Base-by-base conservation (phyloP, 805 yeast genomes). In the Metschnikowia amazonensis region DNA sequence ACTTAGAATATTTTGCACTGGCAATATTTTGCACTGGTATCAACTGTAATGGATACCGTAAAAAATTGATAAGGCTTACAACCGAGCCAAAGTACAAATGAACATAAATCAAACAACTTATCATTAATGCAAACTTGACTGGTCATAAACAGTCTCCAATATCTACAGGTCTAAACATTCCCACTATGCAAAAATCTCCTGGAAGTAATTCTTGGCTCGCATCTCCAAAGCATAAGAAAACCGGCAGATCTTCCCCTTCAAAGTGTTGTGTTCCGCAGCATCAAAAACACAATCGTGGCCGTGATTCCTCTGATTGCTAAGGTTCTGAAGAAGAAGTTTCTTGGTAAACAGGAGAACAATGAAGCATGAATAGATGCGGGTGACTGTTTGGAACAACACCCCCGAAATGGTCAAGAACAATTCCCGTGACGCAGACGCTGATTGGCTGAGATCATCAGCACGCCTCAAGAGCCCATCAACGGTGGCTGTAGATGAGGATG, bases 351-450 rank as follows among this genome's bases (percentile, higher is more conserved):
- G 76, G 1, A 82, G 58, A 20, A 84, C 57, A 10, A 83, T 70
- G 49, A 79, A 63, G 33, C 80, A 77, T 64, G 81, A 83, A 64
- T 86, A 86, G 20, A 81, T 43, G 53, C 90, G 74, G 13, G 74
- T 47, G 1, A 64, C 65, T 2, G 77, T 68, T 11, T 82, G 73
- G 3, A 69, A 53, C 6, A 81, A 35, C 0, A 82, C 77, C 8
- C 80, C 65, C 9, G 77, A 52, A 10, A 79, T 63, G 5, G 85
- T 83, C 53, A 81, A 65, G 43, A 79, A 77, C 50, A 82, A 70
- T 59, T 86, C 76, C 43, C 75, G 54, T 5, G 63, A 59, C 42
- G 79, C 79, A 0, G 86, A 70, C 1, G 92, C 92, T 33, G 88
- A 80, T 58, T 82, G 86, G 3, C 79, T 68, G 1, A 44, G 24